These are phyloP conservation scores for Cicer arietinum DNA, from an alignment of 306 rosid species.

Conservation along the genomic window DNA sequence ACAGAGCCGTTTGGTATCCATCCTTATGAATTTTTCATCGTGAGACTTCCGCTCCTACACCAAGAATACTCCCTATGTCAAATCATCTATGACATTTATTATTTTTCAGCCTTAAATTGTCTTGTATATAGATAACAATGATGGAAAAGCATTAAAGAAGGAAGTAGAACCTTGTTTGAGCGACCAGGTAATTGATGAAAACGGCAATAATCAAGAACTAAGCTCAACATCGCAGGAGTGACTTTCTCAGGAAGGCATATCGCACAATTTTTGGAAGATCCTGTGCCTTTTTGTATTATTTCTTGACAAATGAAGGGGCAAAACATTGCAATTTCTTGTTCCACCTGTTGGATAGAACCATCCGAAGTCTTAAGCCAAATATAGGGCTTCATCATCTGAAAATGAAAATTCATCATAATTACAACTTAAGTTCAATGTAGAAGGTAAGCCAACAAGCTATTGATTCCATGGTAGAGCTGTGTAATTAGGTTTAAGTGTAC, in stretches of 20 bases:
- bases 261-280: conserved; percentile 91
- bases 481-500: neutral
- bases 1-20: conserved; percentile 88
- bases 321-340: conserved; percentile 91
- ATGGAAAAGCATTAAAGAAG: conserved; percentile 35
- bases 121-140: conserved; percentile 12
- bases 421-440: conserved; percentile 42
- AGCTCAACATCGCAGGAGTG: conserved; percentile 73
- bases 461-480: neutral
- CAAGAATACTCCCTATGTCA: conserved; percentile 46
- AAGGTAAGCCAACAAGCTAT: conserved; percentile 24
- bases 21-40: conserved; percentile 81
- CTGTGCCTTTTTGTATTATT: conserved; percentile 77
- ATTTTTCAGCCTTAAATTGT: conserved; percentile 26
- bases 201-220: conserved; percentile 87
- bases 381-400: conserved; percentile 83
- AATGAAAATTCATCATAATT: conserved; percentile 13
- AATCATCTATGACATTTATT: conserved; percentile 30
- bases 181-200: conserved; percentile 94
- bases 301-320: conserved; percentile 88
- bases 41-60: conserved; percentile 81
- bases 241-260: conserved; percentile 92
- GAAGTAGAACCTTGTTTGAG: conserved; percentile 82
- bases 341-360: conserved; percentile 93
- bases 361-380: conserved; percentile 93